Base-by-base conservation (phyloP, 2,329 filamentous ascomycete genomes). In the Leptosphaerulina australis region DNA sequence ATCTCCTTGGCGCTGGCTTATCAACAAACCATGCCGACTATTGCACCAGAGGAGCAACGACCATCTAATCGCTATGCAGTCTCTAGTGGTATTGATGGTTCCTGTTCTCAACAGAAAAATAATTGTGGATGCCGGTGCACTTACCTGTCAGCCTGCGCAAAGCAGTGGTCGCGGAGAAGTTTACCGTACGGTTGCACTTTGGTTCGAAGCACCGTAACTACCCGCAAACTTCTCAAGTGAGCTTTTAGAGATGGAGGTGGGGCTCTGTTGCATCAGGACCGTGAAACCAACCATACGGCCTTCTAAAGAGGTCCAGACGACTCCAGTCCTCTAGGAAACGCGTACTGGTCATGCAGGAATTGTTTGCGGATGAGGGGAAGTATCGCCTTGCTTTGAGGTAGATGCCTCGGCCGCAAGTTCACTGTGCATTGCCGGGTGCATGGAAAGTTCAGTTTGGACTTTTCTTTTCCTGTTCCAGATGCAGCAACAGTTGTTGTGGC, bases 101-200 rank as follows among this genome's bases (percentile, higher is more conserved):
- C 22, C 10, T n/a, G 17, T 26, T 5, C 17, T 26, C 7, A 37
- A 51, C 48, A 51, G 45, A 51, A 36, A n/a, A n/a, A n/a, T n/a
- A n/a, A n/a, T n/a, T n/a, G n/a, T n/a, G n/a, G n/a, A n/a, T n/a
- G n/a, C n/a, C 38, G 39, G 46, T 50, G 38, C 46, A 28, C 46
- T 49, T 44, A 22, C 26, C 12, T 22, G 21, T 22, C 9, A 15
- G 15, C 10, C 25, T 25, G 28, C 33, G 22, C 38, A 21, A 37
- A 2, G 18, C 8, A 24, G 18, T 36, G 30, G 2, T 18, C 31
- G 26, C 26, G n/a, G 20, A 21, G 5, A 15, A 37, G 6, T 18
- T 18, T 3, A 43, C 28, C 33, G 21, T 17, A 35, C 6, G 25
- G 21, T 6, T 39, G 5, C 18, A 11, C 31, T 40, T 8, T 22